These are phyloP conservation scores for Trypanosoma cruzi DNA, from an alignment of 208 protist species.

Conservation along the genomic window DNA sequence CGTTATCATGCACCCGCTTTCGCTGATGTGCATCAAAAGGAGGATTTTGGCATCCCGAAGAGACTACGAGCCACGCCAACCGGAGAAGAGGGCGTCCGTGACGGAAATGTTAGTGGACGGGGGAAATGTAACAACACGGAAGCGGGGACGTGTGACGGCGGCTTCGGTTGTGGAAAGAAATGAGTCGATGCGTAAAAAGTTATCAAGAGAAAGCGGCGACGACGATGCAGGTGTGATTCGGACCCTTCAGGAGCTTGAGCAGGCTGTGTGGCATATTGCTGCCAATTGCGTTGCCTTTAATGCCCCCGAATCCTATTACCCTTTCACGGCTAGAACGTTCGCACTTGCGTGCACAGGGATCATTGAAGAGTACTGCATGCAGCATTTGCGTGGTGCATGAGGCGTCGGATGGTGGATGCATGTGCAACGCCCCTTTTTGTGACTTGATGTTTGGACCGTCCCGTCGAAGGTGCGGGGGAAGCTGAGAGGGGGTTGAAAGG, in stretches of 20 bases:
- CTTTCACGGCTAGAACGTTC: conserved; percentile 61
- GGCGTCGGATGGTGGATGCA: background rate
- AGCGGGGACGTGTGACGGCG: conserved; percentile 9
- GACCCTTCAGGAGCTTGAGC: conserved; percentile 73
- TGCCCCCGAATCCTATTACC: conserved; percentile 78
- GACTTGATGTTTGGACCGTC: no score
- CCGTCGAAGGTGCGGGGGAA: no score
- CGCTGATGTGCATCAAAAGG: conserved; percentile 52
- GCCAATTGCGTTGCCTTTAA: conserved; percentile 89
- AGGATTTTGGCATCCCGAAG: conserved; percentile 58
- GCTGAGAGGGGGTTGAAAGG: no score
- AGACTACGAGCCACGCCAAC: conserved; percentile 42
- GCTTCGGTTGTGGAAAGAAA: conserved; percentile 5
- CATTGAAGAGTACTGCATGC: conserved; percentile 67
- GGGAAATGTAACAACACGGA: conserved; percentile 16
- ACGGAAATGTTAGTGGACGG: conserved; percentile 6
- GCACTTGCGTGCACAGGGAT: conserved; percentile 51
- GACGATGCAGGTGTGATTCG: conserved; percentile 19
- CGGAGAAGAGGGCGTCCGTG: background rate
- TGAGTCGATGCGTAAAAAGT: background rate
- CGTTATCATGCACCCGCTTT: conserved; percentile 56
- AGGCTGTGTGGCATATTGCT: conserved; percentile 74
- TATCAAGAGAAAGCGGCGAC: background rate
- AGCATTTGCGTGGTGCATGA: conserved; percentile 25
- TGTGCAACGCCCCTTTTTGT: no score